Conservation (phyloP, 768 basidiomycete genomes). For the Agaricus sinodeliciosus region DNA sequence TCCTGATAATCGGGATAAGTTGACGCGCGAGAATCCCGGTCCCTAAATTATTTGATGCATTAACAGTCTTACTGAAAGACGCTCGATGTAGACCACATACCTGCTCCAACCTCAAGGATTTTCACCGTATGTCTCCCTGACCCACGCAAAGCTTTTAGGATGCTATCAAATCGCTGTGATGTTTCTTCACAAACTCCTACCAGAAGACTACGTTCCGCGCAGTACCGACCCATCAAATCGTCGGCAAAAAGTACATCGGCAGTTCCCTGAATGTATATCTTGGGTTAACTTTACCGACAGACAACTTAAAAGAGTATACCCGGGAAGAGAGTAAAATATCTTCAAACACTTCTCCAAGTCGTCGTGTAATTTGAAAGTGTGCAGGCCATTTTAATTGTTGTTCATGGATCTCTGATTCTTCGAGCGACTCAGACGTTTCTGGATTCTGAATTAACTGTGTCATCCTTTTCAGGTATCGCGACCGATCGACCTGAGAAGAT, state of each 20-base stretch:
- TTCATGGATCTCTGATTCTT: neutral
- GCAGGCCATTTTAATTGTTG: neutral
- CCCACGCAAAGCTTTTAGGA: neutral
- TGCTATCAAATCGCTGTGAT: neutral
- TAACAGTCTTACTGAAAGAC: too few species aligned
- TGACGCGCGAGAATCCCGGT: neutral
- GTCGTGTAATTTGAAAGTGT: neutral
- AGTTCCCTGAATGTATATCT: neutral
- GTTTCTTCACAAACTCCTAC: neutral
- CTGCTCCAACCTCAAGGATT: slow-evolving; percentile 2
- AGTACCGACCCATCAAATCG: slow-evolving; percentile 2
- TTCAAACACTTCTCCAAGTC: neutral
- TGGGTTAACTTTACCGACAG: neutral
- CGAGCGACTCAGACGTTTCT: neutral
- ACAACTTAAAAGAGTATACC: neutral
- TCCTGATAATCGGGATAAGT: neutral
- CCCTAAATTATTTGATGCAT: neutral
- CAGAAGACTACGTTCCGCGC: neutral
- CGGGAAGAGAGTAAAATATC: neutral
- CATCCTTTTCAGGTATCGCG: slow-evolving; percentile 2
- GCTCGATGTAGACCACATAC: neutral
- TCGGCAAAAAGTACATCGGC: neutral
- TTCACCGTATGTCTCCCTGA: neutral
- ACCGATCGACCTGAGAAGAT: neutral
- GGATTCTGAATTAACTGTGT: neutral